A percentile compares a stretch with the other conserved stretches of the same genome.
Evolutionary conservation across 495 filamentous ascomycete genomes (phyloP).

Genomic region (Bacidia gigantensis): DNA sequence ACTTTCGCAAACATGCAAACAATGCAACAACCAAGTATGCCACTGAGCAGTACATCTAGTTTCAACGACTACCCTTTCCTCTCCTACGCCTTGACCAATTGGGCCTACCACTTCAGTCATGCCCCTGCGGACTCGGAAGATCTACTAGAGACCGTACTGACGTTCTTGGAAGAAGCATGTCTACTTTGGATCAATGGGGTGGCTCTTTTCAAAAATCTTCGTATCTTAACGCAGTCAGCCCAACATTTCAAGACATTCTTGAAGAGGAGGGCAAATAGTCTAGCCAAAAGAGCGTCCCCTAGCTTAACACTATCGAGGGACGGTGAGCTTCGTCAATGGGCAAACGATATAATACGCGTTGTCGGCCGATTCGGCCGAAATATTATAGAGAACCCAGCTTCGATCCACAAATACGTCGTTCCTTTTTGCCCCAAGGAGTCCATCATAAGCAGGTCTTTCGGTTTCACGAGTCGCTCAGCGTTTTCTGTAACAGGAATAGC

Average conservation of each 20-base stretch:
- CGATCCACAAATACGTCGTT: conserved; percentile 23
- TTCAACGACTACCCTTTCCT: conserved; percentile 23
- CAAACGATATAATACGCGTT: conserved; percentile 24
- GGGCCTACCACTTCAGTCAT: conserved; percentile 18
- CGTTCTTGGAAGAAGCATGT: conserved; percentile 14
- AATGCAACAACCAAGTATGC: conserved; percentile 15
- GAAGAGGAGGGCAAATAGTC: conserved; percentile 1
- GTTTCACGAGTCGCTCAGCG: neutral
- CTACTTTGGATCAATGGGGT: conserved; percentile 7
- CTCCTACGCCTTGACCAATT: conserved; percentile 26
- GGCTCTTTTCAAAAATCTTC: conserved; percentile 4
- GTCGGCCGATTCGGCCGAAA: conserved; percentile 23
- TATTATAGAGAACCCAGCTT: conserved; percentile 16
- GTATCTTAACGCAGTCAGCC: conserved; percentile 3
- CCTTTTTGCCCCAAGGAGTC: conserved; percentile 23
- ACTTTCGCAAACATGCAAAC: conserved; percentile 20
- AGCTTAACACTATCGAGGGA: no score
- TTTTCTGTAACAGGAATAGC: neutral
- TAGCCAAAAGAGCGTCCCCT: no score
- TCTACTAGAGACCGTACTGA: conserved; percentile 13
- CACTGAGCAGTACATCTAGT: conserved; percentile 18
- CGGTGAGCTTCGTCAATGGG: no score
- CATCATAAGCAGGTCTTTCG: conserved; percentile 4
- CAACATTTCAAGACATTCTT: neutral
- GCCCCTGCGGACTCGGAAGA: conserved; percentile 13